Evolutionary conservation across 306 rosid species (phyloP), one percentile per base, ranked within the genome.

Genomic region (Ceratonia siliqua): DNA sequence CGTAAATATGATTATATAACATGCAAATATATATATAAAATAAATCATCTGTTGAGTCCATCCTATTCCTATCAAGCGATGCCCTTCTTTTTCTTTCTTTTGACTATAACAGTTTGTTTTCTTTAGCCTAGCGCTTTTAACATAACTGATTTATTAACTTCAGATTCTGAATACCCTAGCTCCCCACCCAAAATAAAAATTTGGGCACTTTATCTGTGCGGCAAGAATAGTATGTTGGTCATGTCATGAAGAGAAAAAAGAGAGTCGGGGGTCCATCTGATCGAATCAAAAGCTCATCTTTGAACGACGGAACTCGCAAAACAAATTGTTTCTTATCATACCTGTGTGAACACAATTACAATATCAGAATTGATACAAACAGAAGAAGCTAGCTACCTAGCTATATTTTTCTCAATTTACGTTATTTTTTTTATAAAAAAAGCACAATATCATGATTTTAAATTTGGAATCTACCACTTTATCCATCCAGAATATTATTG

Each of bases 201-300:
- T 62, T 11, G 15, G 25, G 81, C 39, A 36, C 81, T 61, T 70
- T n/a, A 61, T 62, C 41, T 62, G 21, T 13, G 64, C 2, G 64
- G 64, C 41, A 57, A 57, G 38, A 52, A 35, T 39, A 59, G 20
- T 46, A 45, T 46, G 62, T 62, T 24, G 17, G 67, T 24, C 46
- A 8, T 49, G 36, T 61, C 72, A 13, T 50, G 7, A 28, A 11
- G 63, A 21, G 18, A 35, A 56, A 67, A 58, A 66, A 42, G 18
- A 35, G 33, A 48, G 56, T 12, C 4, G 42, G 58, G 55, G 76
- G 49, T 63, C 76, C 43, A 62, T 70, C 48, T n/a, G 65, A 11
- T 33, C 32, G 32, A 39, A 72, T 73, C 43, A 65, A 72, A 73
- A 54, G 75, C 63, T 72, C 70, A 55, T 54, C 62, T 55, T 41